These are phyloP conservation scores for Diaporthe nobilis DNA, from an alignment of 2,329 filamentous ascomycete species.

Conservation along the genomic window DNA sequence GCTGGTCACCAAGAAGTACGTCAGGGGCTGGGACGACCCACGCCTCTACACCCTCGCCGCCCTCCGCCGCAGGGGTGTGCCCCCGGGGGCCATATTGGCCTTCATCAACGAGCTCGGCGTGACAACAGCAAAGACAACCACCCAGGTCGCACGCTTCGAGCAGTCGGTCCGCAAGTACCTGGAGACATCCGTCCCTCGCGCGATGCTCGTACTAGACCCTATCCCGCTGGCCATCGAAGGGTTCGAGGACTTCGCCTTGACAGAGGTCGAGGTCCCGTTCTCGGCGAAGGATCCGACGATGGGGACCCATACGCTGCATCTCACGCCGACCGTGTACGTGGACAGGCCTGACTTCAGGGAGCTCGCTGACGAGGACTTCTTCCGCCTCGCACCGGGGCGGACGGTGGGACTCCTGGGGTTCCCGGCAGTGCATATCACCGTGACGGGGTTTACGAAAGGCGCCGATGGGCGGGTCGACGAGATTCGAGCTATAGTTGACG, in stretches of 20 bases:
- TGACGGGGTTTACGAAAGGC: constrained; percentile 78
- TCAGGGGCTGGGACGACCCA: constrained; percentile 92
- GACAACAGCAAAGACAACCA: constrained; percentile 83
- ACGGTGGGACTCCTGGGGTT: constrained; percentile 80
- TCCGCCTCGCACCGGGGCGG: constrained; percentile 82
- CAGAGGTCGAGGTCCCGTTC: constrained; percentile 80
- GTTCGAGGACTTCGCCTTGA: constrained; percentile 73
- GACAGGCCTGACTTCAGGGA: constrained; percentile 85
- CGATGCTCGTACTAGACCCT: constrained; percentile 93
- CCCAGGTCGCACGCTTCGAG: constrained; percentile 85
- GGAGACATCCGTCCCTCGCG: constrained; percentile 87
- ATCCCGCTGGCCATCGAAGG: constrained; percentile 86
- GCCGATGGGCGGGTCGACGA: constrained; percentile 72
- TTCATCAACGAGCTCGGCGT: constrained; percentile 94
- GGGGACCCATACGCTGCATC: constrained; percentile 71
- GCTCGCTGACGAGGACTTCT: constrained; percentile 79
- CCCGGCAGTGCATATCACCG: constrained; percentile 76
- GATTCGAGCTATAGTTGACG: constrained; percentile 77
- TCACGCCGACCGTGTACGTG: constrained; percentile 88
- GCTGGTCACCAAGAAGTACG: constrained; percentile 76
- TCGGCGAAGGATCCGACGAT: constrained; percentile 83
- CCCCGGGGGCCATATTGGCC: constrained; percentile 87
- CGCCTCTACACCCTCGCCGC: constrained; percentile 89
- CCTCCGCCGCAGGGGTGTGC: constrained; percentile 85
- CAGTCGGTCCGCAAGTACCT: constrained; percentile 87